Base-by-base conservation (phyloP, 2,329 filamentous ascomycete species). In the Sarocladium strictum region DNA sequence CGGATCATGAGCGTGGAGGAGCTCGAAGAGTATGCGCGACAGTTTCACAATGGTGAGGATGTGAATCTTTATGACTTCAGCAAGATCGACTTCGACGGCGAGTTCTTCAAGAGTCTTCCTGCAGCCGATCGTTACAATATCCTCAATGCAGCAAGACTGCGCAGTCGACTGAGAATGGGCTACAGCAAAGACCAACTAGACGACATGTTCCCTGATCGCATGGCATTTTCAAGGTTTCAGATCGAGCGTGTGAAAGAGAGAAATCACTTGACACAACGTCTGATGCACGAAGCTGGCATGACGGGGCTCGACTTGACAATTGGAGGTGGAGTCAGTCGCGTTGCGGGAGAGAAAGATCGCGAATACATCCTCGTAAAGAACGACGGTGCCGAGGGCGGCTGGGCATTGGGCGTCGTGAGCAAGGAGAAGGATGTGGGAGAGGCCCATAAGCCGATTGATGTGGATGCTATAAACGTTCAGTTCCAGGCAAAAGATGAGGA, bases 361-460 rank as follows among this genome's bases (percentile, higher is more conserved):
- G 94, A 99, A 68, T 99, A 99, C 64, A 92, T 99, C 12, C 75
- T 99, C 3, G 92, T 99, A 37, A 96, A 94, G 71, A 97, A 97
- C 62, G 90, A 95, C 43, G 90, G 91, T 0, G 91, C 90, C 1
- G 93, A 97, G 67, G 94, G 94, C 45, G 94, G 94, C 4, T 99
- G 92, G 91, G 93, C 93, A 0, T 74, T 99, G 5, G 94, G 94
- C 53, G 94, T 99, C 24, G 92, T 99, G 21, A 91, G 87, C 58
- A 90, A 85, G 58, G 87, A 90, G 57, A 95, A 89, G 59, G 83
- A 94, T 52, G 80, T 86, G 41, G 91, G 90, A 2, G 81, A 89
- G 58, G 83, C 84, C 26, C 86, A 92, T 58, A 96, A 91, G 66
- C 93, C 94, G 0, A 97, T 99, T 57, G 91, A 97, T 65, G 83